Base-by-base conservation (phyloP, 2,329 filamentous ascomycete species). In the Lachnellula suecica region DNA sequence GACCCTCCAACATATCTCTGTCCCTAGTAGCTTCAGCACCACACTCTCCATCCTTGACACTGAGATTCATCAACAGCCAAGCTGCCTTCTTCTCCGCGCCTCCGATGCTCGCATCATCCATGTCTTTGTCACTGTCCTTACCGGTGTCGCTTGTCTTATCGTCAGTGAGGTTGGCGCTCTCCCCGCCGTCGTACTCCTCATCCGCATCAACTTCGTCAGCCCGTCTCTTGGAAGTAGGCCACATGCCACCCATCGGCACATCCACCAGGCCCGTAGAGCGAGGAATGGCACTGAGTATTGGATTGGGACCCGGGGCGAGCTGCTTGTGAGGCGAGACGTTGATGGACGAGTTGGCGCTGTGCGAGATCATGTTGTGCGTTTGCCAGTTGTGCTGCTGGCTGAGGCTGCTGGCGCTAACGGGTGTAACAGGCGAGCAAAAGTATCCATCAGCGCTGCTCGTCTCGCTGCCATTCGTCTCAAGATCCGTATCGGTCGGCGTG, bases 31-130 rank as follows among this genome's bases (percentile, higher is more conserved):
- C 20, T 20, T 53, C 47, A 22, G 41, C 41, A 7, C 51, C 37
- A 43, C 10, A 47, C 41, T 61, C 55, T 1, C 59, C 54, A 55
- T 74, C 73, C 46, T 68, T 63, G 19, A 76, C 68, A 52, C 74
- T 74, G 23, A 79, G 68, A 47, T 75, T 74, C 74, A 79, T 72
- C 34, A 79, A 63, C 5, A 77, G 62, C 53, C 75, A 65, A 17
- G 77, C 77, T 1, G 75, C 77, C 41, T 74, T 76, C 60, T 72
- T 75, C 46, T 78, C 65, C 11, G 65, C 66, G 0, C 69, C 70
- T 7, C 56, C 62, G 29, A 46, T 58, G 34, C 56, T 53, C 23
- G 43, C 47, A 46, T 58, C 62, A 6, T 53, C 49, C 37, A 50
- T 55, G 31, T 58, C 35, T 47, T 34, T 40, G 56, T 62, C 53